Evolutionary conservation across 305 asterid genomes (phyloP).

Genomic region (Caryopteris hybrid): DNA sequence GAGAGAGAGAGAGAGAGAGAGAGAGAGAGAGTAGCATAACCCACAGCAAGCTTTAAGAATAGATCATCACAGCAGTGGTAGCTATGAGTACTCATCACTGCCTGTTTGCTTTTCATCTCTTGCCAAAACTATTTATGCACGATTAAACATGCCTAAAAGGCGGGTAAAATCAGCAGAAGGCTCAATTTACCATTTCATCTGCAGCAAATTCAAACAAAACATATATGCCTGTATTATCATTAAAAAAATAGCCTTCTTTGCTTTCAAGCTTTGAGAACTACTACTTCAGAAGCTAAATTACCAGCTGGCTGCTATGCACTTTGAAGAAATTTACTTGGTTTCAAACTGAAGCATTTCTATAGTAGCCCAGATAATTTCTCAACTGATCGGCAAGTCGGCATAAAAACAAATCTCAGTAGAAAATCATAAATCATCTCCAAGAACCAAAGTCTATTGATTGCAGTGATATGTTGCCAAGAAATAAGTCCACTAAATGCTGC

Average conservation of each 20-base stretch:
- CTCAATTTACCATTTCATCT: background rate
- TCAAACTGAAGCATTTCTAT: background rate
- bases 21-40: background rate
- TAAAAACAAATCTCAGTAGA: background rate
- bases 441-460: conserved; percentile 55
- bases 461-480: conserved; percentile 49
- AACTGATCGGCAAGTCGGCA: background rate
- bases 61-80: background rate
- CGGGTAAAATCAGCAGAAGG: background rate
- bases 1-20: too few species aligned
- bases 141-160: background rate
- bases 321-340: background rate
- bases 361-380: background rate
- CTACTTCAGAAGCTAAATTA: background rate
- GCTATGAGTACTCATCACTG: background rate
- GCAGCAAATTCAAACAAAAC: background rate
- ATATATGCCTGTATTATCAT: background rate
- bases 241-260: background rate
- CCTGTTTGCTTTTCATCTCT: background rate
- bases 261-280: background rate
- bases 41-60: background rate
- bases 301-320: background rate
- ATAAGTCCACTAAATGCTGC: conserved; percentile 51
- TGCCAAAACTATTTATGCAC: background rate
- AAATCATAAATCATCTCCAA: conserved; percentile 39